Conservation (phyloP, 345 rosid species). For the Eucalyptus victrix region DNA sequence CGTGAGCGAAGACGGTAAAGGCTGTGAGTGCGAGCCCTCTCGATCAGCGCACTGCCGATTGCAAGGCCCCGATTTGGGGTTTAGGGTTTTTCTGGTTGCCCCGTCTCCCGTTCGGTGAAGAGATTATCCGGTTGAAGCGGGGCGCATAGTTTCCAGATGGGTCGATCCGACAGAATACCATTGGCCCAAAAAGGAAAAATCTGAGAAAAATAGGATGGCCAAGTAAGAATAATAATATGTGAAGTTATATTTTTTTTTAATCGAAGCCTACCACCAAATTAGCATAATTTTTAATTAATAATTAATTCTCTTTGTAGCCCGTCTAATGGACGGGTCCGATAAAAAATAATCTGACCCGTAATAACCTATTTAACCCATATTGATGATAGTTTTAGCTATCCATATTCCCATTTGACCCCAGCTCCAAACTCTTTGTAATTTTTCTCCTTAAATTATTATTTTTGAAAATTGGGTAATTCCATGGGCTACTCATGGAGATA, state of each 20-base stretch:
- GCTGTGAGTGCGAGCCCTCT: background rate
- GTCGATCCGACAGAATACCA: background rate
- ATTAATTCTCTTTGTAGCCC: background rate
- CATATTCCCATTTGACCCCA: background rate
- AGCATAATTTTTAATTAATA: background rate
- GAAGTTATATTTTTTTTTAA: background rate
- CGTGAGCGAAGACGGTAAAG: background rate
- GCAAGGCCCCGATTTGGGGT: background rate
- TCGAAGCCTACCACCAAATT: background rate
- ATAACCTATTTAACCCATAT: background rate
- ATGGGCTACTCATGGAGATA: background rate
- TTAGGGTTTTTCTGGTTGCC: background rate
- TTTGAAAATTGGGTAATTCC: background rate
- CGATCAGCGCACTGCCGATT: background rate
- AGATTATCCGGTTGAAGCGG: background rate
- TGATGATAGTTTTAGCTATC: fast-evolving
- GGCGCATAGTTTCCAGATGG: background rate
- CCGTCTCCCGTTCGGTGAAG: background rate
- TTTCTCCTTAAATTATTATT: background rate
- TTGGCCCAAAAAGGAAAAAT: background rate
- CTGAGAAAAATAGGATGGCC: background rate
- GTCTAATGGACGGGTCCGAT: fast-evolving
- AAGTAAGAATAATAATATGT: no score
- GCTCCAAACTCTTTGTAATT: background rate
- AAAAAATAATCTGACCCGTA: background rate